Base-by-base conservation (phyloP, 768 basidiomycete species). In the Boletus insuetus region DNA sequence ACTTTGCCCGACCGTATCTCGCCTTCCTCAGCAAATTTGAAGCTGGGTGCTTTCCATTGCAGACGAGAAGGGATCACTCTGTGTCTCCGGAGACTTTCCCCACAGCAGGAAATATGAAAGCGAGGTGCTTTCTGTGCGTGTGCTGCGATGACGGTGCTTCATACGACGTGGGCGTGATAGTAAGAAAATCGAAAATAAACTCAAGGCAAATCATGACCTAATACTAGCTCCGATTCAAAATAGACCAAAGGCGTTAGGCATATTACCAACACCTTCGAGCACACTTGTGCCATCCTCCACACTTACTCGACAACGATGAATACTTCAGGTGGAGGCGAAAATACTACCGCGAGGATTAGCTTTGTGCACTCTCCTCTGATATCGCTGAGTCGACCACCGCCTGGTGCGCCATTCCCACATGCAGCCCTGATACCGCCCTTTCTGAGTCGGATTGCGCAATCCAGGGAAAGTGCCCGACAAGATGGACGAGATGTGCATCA, bases 11-110 rank as follows among this genome's bases (percentile, higher is more conserved):
- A 65, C 71, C 70, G 6, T 53, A 74, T 73, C 70, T 75, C 73
- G 70, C 70, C 78, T 76, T 60, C 72, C 81, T 84, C 82, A 80
- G 78, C 84, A 79, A 79, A 79, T 82, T 87, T 89, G 73, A 74
- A 78, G 84, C 78, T 79, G 82, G 86, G 75, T 69, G 87, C 79
- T 90, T 85, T 88, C 87, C 88, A 63, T 77, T 64, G 49, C 59
- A 77, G 77, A 74, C 70, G 75, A 81, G 77, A 74, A 75, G 71
- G 79, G 73, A 64, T 64, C 56, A 67, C 83, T 88, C 87, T 86
- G 85, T 80, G 72, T 81, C 89, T 90, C 89, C 89, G 89, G 89
- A 86, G 89, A 90, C 89, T 90, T 91, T 90, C 87, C 89, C 89
- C 89, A 85, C 89, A 90, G 89, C 86, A 43, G 58, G 75, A 78